Base-by-base conservation (phyloP, 768 basidiomycete genomes). In the Lactarius akahatsu region DNA sequence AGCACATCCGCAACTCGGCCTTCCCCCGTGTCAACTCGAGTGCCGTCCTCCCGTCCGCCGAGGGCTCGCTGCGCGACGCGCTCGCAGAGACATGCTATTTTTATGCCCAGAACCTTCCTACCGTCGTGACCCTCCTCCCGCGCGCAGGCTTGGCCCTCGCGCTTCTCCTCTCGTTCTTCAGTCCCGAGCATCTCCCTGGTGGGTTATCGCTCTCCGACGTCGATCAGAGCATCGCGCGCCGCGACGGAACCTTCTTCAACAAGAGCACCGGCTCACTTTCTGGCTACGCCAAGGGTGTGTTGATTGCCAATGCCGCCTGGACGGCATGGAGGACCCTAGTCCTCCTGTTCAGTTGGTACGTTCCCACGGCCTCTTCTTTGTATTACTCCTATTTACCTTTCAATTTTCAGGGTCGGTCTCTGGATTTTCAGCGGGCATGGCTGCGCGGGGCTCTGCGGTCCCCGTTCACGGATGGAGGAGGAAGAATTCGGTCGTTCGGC, bases 21-120 rank as follows among this genome's bases (percentile, higher is more conserved):
- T 89, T 90, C 73, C 59, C 70, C 38, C 78, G 79, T 40, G 81
- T 85, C 70, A 78, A 78, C 54, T 83, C 81, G 63, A 78, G 81
- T 71, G 70, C 68, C 2, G 56, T 63, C 47, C 62, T 71, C 32
- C 70, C 59, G 4, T 69, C 65, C 2, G 61, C 57, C 1, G 70
- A 71, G 55, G 67, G 70, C 45, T 72, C 66, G 59, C 65, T 81
- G 64, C 79, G 80, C 56, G 83, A 86, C 67, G 83, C 83, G 63
- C 77, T 94, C 54, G 90, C 94, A n/a, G 94, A 96, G 77, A 88
- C 88, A 16, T 91, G 84, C 74, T 91, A 86, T 80, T 86, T 86
- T 72, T 90, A 91, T 70, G 86, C 93, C 1, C 94, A 96, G 78
- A 93, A 94, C 73, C 74, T 89, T 41, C 89, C 94, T 5, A 92